Conservation (phyloP, 352 stramenopile species). For the Globisporangium canariense region DNA sequence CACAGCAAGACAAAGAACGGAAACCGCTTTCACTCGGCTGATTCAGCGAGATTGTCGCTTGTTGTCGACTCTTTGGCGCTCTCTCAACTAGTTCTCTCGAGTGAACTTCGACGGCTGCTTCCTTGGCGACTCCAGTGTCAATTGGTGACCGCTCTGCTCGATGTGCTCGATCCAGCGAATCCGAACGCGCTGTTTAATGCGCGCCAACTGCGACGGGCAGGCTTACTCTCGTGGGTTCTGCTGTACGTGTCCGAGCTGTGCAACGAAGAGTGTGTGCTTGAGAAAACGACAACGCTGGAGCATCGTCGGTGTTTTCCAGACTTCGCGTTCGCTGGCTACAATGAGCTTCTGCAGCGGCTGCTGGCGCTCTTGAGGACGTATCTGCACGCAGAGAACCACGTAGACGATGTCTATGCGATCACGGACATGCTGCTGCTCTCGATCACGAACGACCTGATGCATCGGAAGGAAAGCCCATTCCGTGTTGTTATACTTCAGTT, state of each 20-base stretch:
- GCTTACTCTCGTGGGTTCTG: constrained; percentile 55
- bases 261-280: constrained; percentile 33
- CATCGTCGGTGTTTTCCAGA: constrained; percentile 52
- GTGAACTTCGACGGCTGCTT: constrained; percentile 38
- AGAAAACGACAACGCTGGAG: constrained; percentile 26
- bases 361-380: constrained; percentile 41
- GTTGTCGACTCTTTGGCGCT: constrained; percentile 56
- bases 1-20: constrained; percentile 11
- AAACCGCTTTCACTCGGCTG: background rate
- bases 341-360: constrained; percentile 46
- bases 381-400: constrained; percentile 55
- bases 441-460: constrained; percentile 30
- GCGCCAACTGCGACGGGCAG: constrained; percentile 52
- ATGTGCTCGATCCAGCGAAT: constrained; percentile 46
- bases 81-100: constrained; percentile 49
- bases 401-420: constrained; percentile 45
- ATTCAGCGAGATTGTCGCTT: constrained; percentile 22
- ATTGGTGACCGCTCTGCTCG: constrained; percentile 42
- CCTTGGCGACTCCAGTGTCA: constrained; percentile 44
- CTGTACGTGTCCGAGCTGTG: constrained; percentile 53
- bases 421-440: constrained; percentile 51
- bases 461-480: constrained; percentile 25
- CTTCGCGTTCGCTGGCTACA: constrained; percentile 33
- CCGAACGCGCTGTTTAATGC: constrained; percentile 79
- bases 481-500: constrained; percentile 49